These are phyloP conservation scores for Gynandropsis gynandra DNA, from an alignment of 345 rosid species.

Conservation along the genomic window DNA sequence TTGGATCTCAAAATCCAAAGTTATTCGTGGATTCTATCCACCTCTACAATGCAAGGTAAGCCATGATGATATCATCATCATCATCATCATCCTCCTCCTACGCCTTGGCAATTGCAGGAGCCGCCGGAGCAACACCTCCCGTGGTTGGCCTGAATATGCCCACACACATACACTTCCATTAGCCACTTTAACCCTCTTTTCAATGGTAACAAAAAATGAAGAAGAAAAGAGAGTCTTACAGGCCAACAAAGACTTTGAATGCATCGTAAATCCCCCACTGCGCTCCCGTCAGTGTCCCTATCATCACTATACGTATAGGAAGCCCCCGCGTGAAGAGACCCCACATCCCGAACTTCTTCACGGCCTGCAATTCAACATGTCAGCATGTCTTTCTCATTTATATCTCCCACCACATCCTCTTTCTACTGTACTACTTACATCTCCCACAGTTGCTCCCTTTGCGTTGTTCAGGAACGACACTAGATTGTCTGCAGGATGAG, in stretches of 20 bases:
- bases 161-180: slow-evolving; percentile 11
- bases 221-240: slow-evolving; percentile 41
- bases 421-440: slow-evolving; percentile 76
- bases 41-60: too few species aligned
- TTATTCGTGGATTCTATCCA: too few species aligned
- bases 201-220: not conserved
- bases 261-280: slow-evolving; percentile 98
- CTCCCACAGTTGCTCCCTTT: slow-evolving; percentile 95
- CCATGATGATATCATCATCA: too few species aligned
- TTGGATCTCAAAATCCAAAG: too few species aligned
- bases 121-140: slow-evolving; percentile 69
- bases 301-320: slow-evolving; percentile 97
- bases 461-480: slow-evolving; percentile 98
- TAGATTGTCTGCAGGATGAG: slow-evolving; percentile 94
- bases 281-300: slow-evolving; percentile 94
- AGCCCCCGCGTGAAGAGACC: slow-evolving; percentile 97
- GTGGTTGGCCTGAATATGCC: slow-evolving; percentile 99
- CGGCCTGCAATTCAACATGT: too few species aligned
- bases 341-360: slow-evolving; percentile 81
- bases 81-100: slow-evolving; percentile 16
- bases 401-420: too few species aligned
- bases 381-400: too few species aligned
- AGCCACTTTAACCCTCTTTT: not conserved
- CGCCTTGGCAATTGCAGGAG: slow-evolving; percentile 29
- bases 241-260: slow-evolving; percentile 93